Percentiles rank a stretch among this genome's conserved stretches.
Evolutionary conservation across 768 basidiomycete species (phyloP).

Genomic region (Lentinus tigrinus): DNA sequence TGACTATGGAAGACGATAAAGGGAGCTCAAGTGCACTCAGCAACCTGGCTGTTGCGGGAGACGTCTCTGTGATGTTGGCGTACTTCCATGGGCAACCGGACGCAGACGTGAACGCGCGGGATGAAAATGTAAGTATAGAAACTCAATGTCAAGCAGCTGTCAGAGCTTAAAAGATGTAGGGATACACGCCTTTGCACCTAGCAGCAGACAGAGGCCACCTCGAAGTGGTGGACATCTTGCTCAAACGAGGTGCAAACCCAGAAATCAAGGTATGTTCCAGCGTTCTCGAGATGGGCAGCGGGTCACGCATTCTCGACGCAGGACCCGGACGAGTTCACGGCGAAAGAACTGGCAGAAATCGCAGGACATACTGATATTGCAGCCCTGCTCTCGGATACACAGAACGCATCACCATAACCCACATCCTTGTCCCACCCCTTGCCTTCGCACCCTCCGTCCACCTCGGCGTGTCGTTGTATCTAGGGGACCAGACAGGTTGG

Average conservation of each 20-base stretch:
- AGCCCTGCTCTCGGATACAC: slow-evolving; percentile 27
- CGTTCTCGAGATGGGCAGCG: neutral
- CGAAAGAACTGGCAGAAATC: slow-evolving; percentile 56
- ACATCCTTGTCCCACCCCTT: neutral
- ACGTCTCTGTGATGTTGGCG: slow-evolving; percentile 43
- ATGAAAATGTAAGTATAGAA: slow-evolving; percentile 64
- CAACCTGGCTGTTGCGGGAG: slow-evolving; percentile 59
- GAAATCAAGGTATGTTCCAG: slow-evolving; percentile 53
- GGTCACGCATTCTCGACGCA: slow-evolving; percentile 27
- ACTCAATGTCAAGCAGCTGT: neutral
- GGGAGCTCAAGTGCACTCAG: slow-evolving; percentile 47
- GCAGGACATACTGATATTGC: slow-evolving; percentile 58
- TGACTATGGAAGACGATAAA: slow-evolving; percentile 37
- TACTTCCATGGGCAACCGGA: slow-evolving; percentile 43
- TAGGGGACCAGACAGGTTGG: neutral
- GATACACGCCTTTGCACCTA: slow-evolving; percentile 84
- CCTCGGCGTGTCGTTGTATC: neutral
- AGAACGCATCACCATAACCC: slow-evolving; percentile 5
- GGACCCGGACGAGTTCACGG: slow-evolving; percentile 68
- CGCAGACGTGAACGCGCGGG: slow-evolving; percentile 55
- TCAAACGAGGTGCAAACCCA: slow-evolving; percentile 64
- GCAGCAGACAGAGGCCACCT: slow-evolving; percentile 80
- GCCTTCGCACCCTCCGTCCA: neutral
- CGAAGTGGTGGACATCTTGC: slow-evolving; percentile 53
- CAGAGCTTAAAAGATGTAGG: slow-evolving; percentile 44